Evolutionary conservation across 2,329 filamentous ascomycete species (phyloP).

Genomic region (Colletotrichum sp.): DNA sequence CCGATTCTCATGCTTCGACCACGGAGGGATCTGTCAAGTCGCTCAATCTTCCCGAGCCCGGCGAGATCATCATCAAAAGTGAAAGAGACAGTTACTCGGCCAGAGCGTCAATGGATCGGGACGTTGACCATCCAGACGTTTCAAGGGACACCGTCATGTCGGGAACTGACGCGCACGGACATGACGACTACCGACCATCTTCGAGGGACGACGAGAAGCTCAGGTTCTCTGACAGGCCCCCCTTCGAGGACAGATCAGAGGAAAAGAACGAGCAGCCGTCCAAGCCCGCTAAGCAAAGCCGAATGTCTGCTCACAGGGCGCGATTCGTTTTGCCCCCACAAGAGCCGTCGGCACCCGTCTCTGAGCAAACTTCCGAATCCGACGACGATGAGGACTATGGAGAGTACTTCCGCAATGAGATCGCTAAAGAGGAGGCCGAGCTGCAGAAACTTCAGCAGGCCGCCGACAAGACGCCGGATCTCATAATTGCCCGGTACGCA

Average conservation of each 20-base stretch:
- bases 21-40: slow-evolving; percentile 41
- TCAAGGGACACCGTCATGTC: slow-evolving; percentile 9
- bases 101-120: slow-evolving; percentile 20
- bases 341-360: slow-evolving; percentile 28
- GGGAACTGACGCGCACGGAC: slow-evolving; percentile 3
- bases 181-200: not conserved
- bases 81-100: slow-evolving; percentile 44
- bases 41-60: slow-evolving; percentile 50
- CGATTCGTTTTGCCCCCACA: slow-evolving; percentile 46
- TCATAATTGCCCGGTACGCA: slow-evolving; percentile 52
- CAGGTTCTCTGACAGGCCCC: not conserved
- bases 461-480: slow-evolving; percentile 41
- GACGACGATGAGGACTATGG: slow-evolving; percentile 64
- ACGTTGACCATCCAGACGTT: slow-evolving; percentile 3
- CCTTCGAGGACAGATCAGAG: slow-evolving; percentile 17
- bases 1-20: slow-evolving; percentile 39
- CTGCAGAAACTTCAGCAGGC: slow-evolving; percentile 50
- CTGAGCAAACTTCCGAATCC: slow-evolving; percentile 56
- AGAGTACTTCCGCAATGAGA: slow-evolving; percentile 59
- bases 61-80: slow-evolving; percentile 47
- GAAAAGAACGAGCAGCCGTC: slow-evolving; percentile 10
- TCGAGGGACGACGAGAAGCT: not conserved
- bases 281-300: slow-evolving; percentile 24
- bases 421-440: slow-evolving; percentile 55
- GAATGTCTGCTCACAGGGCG: slow-evolving; percentile 34